These are phyloP conservation scores for Pycnococcus provasolii DNA, from an alignment of 139 green algal species.

Conservation along the genomic window DNA sequence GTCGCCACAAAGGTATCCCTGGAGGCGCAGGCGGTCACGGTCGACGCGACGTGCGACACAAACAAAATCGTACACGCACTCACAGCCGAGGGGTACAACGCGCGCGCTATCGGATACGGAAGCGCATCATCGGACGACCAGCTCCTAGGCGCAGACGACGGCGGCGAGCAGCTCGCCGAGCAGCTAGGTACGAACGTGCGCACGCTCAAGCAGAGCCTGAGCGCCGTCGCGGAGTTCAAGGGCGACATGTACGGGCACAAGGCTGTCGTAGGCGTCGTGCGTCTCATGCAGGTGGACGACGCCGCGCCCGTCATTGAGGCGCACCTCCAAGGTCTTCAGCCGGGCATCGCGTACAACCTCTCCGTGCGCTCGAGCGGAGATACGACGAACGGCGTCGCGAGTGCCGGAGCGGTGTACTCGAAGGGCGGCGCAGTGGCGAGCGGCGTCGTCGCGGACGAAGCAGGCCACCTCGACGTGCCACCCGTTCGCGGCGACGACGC, in stretches of 20 bases:
- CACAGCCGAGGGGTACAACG: not conserved
- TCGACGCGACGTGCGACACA: not conserved
- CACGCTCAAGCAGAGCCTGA: conserved; percentile 5
- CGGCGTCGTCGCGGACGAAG: not conserved
- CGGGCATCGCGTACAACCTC: not conserved
- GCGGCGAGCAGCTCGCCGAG: conserved; percentile 10
- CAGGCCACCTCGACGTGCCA: not conserved
- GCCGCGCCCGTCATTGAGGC: not conserved
- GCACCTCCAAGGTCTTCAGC: not conserved
- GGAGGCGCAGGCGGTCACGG: conserved; percentile 1
- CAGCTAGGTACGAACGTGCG: conserved; percentile 6
- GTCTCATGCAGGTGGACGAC: conserved; percentile 14
- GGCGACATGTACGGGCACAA: conserved; percentile 4
- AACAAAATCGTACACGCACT: not conserved
- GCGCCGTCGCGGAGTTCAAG: conserved; percentile 21
- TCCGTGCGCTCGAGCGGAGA: conserved; percentile 9
- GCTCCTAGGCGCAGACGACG: not conserved
- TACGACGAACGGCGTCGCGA: conserved; percentile 6
- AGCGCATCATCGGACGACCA: not conserved
- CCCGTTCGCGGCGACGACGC: not conserved
- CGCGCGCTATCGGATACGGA: conserved; percentile 2
- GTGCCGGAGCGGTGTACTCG: conserved; percentile 7
- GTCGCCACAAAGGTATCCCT: not conserved
- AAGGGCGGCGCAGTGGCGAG: not conserved
- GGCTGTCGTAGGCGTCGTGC: not conserved